Base-by-base conservation (phyloP, 169 alveolate genomes). In the Theileria orientalis region DNA sequence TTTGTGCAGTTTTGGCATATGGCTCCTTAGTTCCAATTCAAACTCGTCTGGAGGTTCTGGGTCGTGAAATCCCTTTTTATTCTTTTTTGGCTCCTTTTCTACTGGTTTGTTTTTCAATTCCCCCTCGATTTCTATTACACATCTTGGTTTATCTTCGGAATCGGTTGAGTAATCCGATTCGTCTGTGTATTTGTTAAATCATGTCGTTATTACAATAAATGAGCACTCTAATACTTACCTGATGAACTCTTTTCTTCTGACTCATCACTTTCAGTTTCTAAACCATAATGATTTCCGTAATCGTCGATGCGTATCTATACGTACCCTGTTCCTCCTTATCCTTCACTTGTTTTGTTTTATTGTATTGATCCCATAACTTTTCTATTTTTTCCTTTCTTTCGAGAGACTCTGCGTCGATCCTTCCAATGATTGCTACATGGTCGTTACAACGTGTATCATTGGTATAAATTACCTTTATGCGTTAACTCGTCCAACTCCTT, bases 401-500 rank as follows among this genome's bases (percentile, higher is more conserved):
- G 32, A 69, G 44, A 0, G 49, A 67, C 0, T 29, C 71, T 6
- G 42, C 70, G 29, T 79, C 76, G 0, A 79, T 71, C 35, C 87
- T 70, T 35, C 87, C 87, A 14, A 79, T 79, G 41, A 79, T 79
- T 9, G 82, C 87, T 77, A 41, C 13, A 19, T 0, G 16, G 2
- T 2, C 19, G 14, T 56, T 6, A n/a, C 21, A 56, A 29, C 19
- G 8, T 2, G n/a, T 54, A 25, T 23, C n/a, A 54, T 5, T 23
- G 6, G 37, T 56, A 2, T 2, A 0, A 27, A 3, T 1, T 57
- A 77, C 86, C 71, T 33, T 79, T 79, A 35, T 79, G 87, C 30
- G 87, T 68, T 0, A 79, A 77, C 37, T 82, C 85, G 32, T 74
- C 82, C 11, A 82, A 75, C 40, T 82, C 89, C 76, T 82, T 68